Evolutionary conservation across 139 green algal species (phyloP), one percentile per base, ranked within the genome.

Genomic region (Chlorella sorokiniana): DNA sequence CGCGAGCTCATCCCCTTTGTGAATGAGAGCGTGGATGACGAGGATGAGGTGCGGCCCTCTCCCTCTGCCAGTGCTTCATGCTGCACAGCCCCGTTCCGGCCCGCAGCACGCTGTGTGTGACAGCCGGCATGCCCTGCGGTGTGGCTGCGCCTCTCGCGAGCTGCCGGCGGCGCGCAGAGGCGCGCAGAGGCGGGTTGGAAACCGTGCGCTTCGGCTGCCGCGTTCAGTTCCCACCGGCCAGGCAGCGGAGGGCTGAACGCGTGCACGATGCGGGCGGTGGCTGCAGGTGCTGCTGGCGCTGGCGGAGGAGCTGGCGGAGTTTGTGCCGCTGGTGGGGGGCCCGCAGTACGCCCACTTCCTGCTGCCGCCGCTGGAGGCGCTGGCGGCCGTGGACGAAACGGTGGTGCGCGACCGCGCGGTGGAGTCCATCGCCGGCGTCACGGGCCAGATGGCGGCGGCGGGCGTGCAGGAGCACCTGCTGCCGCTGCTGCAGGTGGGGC

Each of bases 1-100:
- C 91, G 91, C 18, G 97, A 99, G 90, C 91, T 99, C 14, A 92
- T 99, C n/a, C 97, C 97, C 1, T 99, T 99, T 88, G 81, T 99
- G 29, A 92, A 86, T 1, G 97, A 99, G 45, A 97, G 90, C 84
- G 95, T 92, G 37, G 97, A 99, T 81, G 97, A 99, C 62, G 97
- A 99, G 77, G 97, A 88, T n/a, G n/a, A n/a, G n/a, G n/a, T 44
- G 81, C 48, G 16, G 11, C 61, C 25, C 61, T 31, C 61, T n/a
- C 61, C 25, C 61, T 68, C 16, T 38, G 29, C 61, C 27, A 68
- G 16, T 31, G 27, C 61, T n/a, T 68, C 61, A 22, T 20, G 8
- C 61, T 35, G 61, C 64, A 48, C 11, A 31, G 22, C 33, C 29
- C 22, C 33, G n/a, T 44, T 33, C n/a, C 98, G n/a, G n/a, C n/a